Percentiles rank a stretch among this genome's conserved stretches.
Evolutionary conservation across 176 grass and related monocot genomes (phyloP).

Genomic region (Urochloa ruziziensis): DNA sequence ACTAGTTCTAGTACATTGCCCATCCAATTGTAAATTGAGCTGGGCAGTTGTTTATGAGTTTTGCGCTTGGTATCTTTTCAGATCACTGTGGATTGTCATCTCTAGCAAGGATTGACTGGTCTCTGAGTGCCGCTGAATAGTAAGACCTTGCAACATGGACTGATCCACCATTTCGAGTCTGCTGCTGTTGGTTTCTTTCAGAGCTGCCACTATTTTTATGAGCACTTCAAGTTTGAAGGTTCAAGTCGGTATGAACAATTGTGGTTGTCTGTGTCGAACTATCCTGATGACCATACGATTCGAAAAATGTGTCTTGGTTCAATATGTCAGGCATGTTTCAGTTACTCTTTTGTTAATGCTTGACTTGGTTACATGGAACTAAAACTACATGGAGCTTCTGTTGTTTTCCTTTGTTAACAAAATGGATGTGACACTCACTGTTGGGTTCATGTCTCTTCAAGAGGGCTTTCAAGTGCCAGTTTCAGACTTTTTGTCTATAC

Average conservation of each 20-base stretch:
- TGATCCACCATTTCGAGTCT: not conserved
- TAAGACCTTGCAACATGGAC: not conserved
- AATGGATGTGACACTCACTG: not conserved
- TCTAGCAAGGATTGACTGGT: not conserved
- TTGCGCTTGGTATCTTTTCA: not conserved
- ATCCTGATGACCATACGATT: not conserved
- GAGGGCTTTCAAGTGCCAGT: not conserved
- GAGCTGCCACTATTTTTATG: not conserved
- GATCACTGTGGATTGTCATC: not conserved
- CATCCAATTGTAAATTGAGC: not conserved
- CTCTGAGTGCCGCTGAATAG: not conserved
- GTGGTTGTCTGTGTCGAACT: not conserved
- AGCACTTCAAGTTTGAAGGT: not conserved
- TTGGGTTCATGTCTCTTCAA: not conserved
- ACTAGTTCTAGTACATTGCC: not conserved
- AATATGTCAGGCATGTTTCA: not conserved
- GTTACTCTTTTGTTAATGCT: not conserved
- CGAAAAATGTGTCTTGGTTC: not conserved
- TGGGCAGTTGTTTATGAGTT: not conserved
- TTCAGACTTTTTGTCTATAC: not conserved
- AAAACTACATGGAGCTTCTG: not conserved
- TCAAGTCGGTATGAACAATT: not conserved
- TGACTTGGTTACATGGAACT: not conserved
- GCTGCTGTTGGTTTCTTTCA: not conserved
- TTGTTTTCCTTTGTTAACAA: not conserved